phyloP scores from a whole-genome alignment of 169 alveolate species.

The Plasmodium cynomolgi region DNA sequence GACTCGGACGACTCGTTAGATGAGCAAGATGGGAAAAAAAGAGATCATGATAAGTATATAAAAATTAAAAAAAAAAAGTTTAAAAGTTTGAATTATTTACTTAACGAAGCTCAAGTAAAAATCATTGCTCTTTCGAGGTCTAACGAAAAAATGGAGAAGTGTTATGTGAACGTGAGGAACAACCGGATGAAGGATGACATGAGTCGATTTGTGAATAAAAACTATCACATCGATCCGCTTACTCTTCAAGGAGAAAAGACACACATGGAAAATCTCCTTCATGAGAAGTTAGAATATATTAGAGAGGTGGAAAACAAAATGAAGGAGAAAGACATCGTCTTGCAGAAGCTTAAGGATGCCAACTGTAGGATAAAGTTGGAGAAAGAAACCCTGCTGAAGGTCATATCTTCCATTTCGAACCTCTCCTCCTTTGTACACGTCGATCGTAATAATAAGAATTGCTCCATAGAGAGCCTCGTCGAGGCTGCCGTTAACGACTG shows the following conservation, averaged over 20 bases:
- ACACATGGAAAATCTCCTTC: conserved; percentile 21
- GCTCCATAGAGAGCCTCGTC: conserved; percentile 10
- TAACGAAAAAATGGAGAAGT: conserved; percentile 23
- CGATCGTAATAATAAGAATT: not conserved
- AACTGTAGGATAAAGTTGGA: not conserved
- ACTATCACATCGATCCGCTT: not conserved
- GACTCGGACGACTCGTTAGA: conserved; percentile 1
- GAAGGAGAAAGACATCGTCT: not conserved
- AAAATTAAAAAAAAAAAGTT: conserved; percentile 40
- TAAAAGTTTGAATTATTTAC: conserved; percentile 17
- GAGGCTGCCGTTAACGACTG: conserved; percentile 15
- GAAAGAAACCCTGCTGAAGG: conserved; percentile 48
- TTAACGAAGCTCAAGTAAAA: conserved; percentile 53
- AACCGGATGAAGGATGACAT: not conserved
- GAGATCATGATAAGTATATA: conserved; percentile 8
- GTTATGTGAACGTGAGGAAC: not conserved
- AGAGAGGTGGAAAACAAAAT: conserved; percentile 12
- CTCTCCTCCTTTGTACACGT: not conserved
- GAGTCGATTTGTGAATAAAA: not conserved
- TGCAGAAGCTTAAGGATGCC: conserved; percentile 6
- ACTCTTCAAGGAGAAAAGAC: conserved; percentile 11
- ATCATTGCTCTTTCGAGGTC: conserved; percentile 28
- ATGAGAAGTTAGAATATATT: conserved; percentile 10
- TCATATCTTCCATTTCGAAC: not conserved
- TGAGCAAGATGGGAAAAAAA: not conserved